These are phyloP conservation scores for Trametes coccinea DNA, from an alignment of 768 basidiomycete genomes.

Conservation along the genomic window DNA sequence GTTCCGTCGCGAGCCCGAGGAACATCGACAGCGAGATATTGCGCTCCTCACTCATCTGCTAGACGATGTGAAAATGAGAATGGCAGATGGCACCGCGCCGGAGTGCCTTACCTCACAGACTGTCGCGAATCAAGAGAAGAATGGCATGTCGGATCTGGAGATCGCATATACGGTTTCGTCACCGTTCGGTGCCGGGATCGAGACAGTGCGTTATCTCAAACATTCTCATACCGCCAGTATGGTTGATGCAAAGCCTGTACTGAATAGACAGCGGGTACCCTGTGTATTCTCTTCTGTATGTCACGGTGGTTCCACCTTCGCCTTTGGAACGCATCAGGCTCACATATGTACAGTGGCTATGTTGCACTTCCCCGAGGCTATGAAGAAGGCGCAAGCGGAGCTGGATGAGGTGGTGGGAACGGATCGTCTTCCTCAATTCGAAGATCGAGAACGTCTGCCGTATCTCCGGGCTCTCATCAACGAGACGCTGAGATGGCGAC, in stretches of 20 bases:
- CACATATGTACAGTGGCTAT: slow-evolving; percentile 26
- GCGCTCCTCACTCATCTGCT: slow-evolving; percentile 41
- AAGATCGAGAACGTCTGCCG: slow-evolving; percentile 25
- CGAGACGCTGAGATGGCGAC: slow-evolving; percentile 31
- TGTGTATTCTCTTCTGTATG: slow-evolving; percentile 19
- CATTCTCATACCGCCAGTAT: not conserved
- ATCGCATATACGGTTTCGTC: slow-evolving; percentile 46
- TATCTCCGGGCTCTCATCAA: slow-evolving; percentile 31
- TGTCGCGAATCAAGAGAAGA: slow-evolving; percentile 37
- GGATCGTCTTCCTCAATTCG: slow-evolving; percentile 28
- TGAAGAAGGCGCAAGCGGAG: slow-evolving; percentile 30
- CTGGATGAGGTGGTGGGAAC: slow-evolving; percentile 28
- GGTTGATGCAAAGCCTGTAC: not conserved
- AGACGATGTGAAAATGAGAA: slow-evolving; percentile 44
- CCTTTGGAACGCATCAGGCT: not conserved
- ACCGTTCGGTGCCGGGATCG: slow-evolving; percentile 50
- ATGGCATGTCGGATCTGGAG: slow-evolving; percentile 43
- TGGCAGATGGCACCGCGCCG: slow-evolving; percentile 39
- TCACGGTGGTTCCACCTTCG: not conserved
- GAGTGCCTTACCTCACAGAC: slow-evolving; percentile 44
- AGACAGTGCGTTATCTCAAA: slow-evolving; percentile 35
- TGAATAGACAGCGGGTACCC: slow-evolving; percentile 16
- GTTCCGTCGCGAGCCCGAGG: slow-evolving; percentile 45
- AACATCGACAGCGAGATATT: slow-evolving; percentile 39
- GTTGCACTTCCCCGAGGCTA: slow-evolving; percentile 28